Evolutionary conservation across 1,284 basidiomycete genomes (phyloP).

Genomic region (Fomes fomentarius): DNA sequence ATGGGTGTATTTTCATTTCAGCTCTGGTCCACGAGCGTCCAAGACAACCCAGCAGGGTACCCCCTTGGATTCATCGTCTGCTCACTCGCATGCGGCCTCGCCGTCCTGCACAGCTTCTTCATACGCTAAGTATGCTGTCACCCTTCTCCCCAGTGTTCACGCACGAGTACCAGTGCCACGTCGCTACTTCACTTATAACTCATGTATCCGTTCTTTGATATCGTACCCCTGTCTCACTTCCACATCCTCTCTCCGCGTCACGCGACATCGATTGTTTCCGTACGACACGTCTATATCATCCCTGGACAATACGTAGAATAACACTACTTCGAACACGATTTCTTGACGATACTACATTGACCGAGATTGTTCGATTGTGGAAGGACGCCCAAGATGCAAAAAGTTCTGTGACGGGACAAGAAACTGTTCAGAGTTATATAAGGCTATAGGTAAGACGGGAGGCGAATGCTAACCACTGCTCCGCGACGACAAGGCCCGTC

Average conservation of each 20-base stretch:
- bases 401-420: too few relatives aligned
- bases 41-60: slow-evolving; percentile 70
- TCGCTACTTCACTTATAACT: too few relatives aligned
- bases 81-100: slow-evolving; percentile 58
- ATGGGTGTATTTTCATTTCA: too few relatives aligned
- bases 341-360: too few relatives aligned
- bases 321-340: not conserved
- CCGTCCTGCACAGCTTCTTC: slow-evolving; percentile 72
- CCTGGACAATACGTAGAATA: not conserved
- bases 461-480: too few relatives aligned
- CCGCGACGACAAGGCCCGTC: too few relatives aligned
- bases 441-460: too few relatives aligned
- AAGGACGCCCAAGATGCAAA: too few relatives aligned
- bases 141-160: not conserved
- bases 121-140: slow-evolving; percentile 55
- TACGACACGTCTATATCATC: not conserved
- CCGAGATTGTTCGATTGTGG: too few relatives aligned
- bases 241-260: not conserved
- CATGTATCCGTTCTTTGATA: not conserved
- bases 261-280: too few relatives aligned
- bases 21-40: slow-evolving; percentile 79
- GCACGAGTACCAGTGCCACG: too few relatives aligned
- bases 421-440: too few relatives aligned
- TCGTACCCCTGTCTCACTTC: not conserved
- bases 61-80: slow-evolving; percentile 74